phyloP scores from a whole-genome alignment of 495 filamentous ascomycete species.

The Trichoderma reesei region DNA sequence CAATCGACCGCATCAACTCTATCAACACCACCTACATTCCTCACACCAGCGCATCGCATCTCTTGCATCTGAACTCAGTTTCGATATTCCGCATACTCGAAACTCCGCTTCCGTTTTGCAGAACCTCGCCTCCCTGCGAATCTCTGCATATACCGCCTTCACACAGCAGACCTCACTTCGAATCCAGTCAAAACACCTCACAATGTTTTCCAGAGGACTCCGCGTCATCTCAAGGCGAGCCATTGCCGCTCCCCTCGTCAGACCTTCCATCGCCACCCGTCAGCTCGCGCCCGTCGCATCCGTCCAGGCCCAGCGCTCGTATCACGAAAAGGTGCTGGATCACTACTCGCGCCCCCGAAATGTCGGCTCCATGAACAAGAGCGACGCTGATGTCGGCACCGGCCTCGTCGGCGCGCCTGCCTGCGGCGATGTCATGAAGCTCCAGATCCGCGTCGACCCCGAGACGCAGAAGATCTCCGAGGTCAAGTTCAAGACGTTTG shows the following conservation, averaged over 20 bases:
- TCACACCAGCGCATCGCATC: background rate
- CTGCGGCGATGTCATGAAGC: conserved; percentile 95
- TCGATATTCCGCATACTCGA: background rate
- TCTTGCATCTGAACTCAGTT: background rate
- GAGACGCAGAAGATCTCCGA: conserved; percentile 82
- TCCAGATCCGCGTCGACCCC: conserved; percentile 95
- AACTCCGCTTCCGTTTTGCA: background rate
- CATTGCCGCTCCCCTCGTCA: conserved; percentile 17
- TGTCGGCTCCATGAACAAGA: conserved; percentile 85
- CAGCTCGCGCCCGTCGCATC: conserved; percentile 27
- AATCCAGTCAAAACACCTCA: conserved; percentile 9
- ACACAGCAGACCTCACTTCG: background rate
- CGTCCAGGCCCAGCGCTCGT: conserved; percentile 35
- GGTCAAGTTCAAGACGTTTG: conserved; percentile 87
- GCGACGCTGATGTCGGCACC: conserved; percentile 81
- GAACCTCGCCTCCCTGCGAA: background rate
- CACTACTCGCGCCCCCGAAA: conserved; percentile 92
- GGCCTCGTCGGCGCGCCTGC: conserved; percentile 94
- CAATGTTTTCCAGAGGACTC: conserved; percentile 28
- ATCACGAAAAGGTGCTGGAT: conserved; percentile 68
- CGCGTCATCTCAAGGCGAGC: conserved; percentile 21
- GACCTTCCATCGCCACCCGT: conserved; percentile 21
- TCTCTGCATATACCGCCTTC: background rate
- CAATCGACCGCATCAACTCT: no score
- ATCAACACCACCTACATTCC: no score